These are phyloP conservation scores for Dioscorea alata DNA, from an alignment of 106 monocot genomes.

Conservation along the genomic window DNA sequence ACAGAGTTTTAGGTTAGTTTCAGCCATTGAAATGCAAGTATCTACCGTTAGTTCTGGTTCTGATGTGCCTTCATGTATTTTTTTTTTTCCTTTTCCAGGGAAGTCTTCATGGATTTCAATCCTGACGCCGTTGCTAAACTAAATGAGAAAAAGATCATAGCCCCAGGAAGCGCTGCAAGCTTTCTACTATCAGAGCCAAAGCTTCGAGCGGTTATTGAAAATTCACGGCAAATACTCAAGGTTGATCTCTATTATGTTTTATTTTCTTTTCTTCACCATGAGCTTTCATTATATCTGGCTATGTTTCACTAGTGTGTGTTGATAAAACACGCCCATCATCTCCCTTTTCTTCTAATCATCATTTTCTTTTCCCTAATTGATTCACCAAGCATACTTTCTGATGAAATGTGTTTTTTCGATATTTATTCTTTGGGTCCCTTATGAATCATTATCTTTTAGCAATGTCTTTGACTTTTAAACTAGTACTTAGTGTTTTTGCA, in stretches of 20 bases:
- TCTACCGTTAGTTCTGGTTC: neutral
- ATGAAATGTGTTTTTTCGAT: no score
- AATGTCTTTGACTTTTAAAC: neutral
- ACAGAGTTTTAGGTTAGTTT: conserved; percentile 12
- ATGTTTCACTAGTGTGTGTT: no score
- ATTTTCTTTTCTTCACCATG: no score
- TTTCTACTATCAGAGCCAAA: conserved; percentile 36
- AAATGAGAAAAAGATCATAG: conserved; percentile 31
- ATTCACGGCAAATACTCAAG: conserved; percentile 37
- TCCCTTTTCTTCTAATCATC: no score
- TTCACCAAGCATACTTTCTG: no score
- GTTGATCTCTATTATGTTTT: conserved; percentile 6
- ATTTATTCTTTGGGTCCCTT: neutral
- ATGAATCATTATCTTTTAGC: neutral
- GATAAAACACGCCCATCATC: no score
- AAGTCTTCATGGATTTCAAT: conserved; percentile 41
- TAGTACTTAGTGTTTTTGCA: neutral
- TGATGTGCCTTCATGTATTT: neutral
- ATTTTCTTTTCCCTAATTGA: no score
- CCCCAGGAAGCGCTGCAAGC: conserved; percentile 27
- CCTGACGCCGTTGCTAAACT: conserved; percentile 25
- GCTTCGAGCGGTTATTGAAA: conserved; percentile 36
- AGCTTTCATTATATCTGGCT: neutral
- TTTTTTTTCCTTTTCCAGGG: conserved; percentile 4
- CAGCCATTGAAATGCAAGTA: no score